phyloP scores from a whole-genome alignment of 129 eudicot species.

The Smallanthus sonchifolius region DNA sequence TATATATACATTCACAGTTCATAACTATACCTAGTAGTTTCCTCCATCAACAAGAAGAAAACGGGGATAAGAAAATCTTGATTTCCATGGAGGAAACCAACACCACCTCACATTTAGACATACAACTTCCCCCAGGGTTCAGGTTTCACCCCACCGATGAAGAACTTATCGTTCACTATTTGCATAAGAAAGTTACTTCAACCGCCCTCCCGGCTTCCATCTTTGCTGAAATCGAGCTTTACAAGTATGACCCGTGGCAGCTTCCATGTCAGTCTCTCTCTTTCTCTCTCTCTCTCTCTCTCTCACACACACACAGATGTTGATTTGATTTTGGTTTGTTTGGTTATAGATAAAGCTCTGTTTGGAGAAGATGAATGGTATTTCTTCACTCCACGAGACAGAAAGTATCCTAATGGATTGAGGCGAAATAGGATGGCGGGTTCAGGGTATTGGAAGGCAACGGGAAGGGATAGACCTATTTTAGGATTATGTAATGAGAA shows the following conservation, averaged over 20 bases:
- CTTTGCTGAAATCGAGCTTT: slow-evolving; percentile 44
- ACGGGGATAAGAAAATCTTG: neutral
- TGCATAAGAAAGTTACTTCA: slow-evolving; percentile 44
- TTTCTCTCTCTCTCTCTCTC: neutral
- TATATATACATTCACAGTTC: slow-evolving; percentile 7
- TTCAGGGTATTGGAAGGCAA: slow-evolving; percentile 55
- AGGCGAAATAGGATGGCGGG: slow-evolving; percentile 54
- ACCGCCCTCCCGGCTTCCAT: slow-evolving; percentile 35
- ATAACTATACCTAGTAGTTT: slow-evolving; percentile 28
- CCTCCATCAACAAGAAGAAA: slow-evolving; percentile 25
- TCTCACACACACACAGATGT: neutral
- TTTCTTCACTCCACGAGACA: slow-evolving; percentile 52
- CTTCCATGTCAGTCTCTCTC: slow-evolving; percentile 37
- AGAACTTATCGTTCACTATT: slow-evolving; percentile 46
- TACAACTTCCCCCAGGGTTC: slow-evolving; percentile 46
- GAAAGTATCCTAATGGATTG: slow-evolving; percentile 49
- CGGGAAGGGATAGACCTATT: slow-evolving; percentile 48
- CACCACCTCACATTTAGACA: slow-evolving; percentile 15
- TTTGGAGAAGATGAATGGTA: slow-evolving; percentile 59
- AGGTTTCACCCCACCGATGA: slow-evolving; percentile 52
- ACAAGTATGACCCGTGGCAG: slow-evolving; percentile 54
- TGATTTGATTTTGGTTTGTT: slow-evolving; percentile 5
- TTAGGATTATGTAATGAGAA: slow-evolving; percentile 21
- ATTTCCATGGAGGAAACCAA: slow-evolving; percentile 33
- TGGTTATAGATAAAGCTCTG: slow-evolving; percentile 37